Evolutionary conservation across 1,139 yeast genomes (phyloP).

Genomic region (Candida glucosophila): DNA sequence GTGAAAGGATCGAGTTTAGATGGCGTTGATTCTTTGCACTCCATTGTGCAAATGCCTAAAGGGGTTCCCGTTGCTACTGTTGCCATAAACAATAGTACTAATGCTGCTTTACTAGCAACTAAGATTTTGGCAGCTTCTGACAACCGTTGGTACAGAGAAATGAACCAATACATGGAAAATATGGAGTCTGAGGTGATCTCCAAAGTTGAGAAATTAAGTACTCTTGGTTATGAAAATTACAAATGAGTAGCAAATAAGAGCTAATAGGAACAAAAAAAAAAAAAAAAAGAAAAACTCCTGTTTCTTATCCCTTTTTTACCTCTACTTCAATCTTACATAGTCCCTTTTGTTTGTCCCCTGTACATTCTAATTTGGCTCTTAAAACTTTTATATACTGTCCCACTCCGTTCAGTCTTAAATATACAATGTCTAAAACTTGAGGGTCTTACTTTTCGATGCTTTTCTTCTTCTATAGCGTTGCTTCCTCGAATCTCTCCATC

Average conservation of each 20-base stretch:
- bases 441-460: conserved; percentile 41
- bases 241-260: conserved; percentile 8
- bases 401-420: too few species aligned
- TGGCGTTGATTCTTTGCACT: conserved; percentile 94
- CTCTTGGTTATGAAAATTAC: conserved; percentile 70
- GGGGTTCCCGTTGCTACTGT: conserved; percentile 99
- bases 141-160: conserved; percentile 54
- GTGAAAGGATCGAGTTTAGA: conserved; percentile 90
- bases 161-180: conserved; percentile 62
- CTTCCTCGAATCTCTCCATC: conserved; percentile 77
- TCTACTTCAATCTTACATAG: too few species aligned
- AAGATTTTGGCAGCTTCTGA: conserved; percentile 77
- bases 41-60: conserved; percentile 98
- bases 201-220: conserved; percentile 73
- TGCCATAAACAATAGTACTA: conserved; percentile 92
- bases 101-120: conserved; percentile 89
- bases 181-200: conserved; percentile 83
- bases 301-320: too few species aligned
- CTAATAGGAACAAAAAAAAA: too few species aligned
- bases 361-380: too few species aligned
- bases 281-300: too few species aligned
- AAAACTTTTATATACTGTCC: too few species aligned
- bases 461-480: conserved; percentile 48
- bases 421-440: too few species aligned
- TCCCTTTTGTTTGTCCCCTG: too few species aligned